Percentiles rank a stretch among this genome's conserved stretches.
Conservation (phyloP, 2,329 filamentous ascomycete genomes). For the Fusarium marasasianum region DNA sequence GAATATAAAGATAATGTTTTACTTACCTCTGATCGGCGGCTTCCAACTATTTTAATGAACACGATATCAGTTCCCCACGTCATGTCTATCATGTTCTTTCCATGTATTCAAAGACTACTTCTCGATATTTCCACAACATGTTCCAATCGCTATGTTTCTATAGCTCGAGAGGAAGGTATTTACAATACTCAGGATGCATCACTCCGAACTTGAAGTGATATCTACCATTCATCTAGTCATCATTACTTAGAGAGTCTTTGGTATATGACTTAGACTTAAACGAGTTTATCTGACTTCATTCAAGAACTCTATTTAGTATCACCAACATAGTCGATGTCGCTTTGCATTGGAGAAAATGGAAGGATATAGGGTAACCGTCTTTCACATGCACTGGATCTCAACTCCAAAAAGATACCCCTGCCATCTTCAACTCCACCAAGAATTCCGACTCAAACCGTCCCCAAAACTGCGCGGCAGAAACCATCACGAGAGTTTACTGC, state of each 20-base stretch:
- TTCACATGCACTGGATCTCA: slow-evolving; percentile 17
- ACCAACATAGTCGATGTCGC: too few relatives aligned
- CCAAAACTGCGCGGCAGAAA: slow-evolving; percentile 60
- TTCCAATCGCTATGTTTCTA: too few relatives aligned
- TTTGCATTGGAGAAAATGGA: background rate
- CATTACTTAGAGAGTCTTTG: background rate
- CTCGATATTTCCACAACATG: accelerated
- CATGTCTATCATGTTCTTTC: too few relatives aligned
- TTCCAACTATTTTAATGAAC: background rate
- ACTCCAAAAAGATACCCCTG: slow-evolving; percentile 31
- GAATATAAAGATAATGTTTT: background rate
- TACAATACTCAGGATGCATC: accelerated
- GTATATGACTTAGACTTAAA: background rate
- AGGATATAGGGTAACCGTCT: slow-evolving; percentile 16
- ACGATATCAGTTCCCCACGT: background rate
- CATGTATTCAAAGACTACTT: background rate
- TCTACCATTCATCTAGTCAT: too few relatives aligned
- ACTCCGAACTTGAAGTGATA: background rate
- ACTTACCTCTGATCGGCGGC: background rate
- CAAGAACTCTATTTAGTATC: background rate
- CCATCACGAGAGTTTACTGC: slow-evolving; percentile 52
- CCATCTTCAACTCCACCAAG: slow-evolving; percentile 24
- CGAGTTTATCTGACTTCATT: background rate
- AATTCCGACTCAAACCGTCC: slow-evolving; percentile 41
- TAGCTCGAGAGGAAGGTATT: too few relatives aligned